Evolutionary conservation across 2,329 filamentous ascomycete genomes (phyloP), one percentile per base, ranked within the genome.

Genomic region (Fusarium coffeatum): DNA sequence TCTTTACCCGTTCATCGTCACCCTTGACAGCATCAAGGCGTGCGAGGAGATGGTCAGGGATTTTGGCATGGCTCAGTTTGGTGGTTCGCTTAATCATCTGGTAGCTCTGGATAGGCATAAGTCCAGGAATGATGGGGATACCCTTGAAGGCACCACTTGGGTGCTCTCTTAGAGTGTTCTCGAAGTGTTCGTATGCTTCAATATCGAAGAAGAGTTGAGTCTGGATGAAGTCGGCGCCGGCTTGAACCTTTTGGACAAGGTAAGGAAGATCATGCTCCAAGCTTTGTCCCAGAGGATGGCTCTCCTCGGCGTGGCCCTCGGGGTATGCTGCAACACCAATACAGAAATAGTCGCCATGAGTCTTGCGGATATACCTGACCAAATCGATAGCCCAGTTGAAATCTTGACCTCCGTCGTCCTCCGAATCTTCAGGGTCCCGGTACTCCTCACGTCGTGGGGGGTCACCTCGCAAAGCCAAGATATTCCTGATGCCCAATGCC

Each of bases 41-140:
- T 15, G 85, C 83, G 76, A 95, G 84, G 30, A 98, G 87, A 16
- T 86, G 81, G 2, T 87, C 83, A 0, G 96, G 96, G 46, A 98
- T 85, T 67, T 87, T 90, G 49, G 94, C 95, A 79, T 98, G 94
- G 78, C 94, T 97, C 45, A 99, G 87, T 82, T 98, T 99, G 25
- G 94, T 95, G 32, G 95, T 97, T 68, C 96, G 86, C 76, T 93
- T 93, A 75, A 99, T 89, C 84, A 97, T 98, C 79, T 97, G 93
- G 81, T 97, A 98, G 81, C 93, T 97, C 82, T 99, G 96, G 55
- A 99, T 94, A 15, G 96, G 96, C 94, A 99, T 98, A 75, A 99
- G 84, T 2, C 96, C 96, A 0, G 96, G 95, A 59, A 99, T 92
- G 72, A 99, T 97, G 9, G 93, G 92, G 25, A 98, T 92, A 5